These are phyloP conservation scores for Malania oleifera DNA, from an alignment of 164 flowering plant species.

Conservation along the genomic window DNA sequence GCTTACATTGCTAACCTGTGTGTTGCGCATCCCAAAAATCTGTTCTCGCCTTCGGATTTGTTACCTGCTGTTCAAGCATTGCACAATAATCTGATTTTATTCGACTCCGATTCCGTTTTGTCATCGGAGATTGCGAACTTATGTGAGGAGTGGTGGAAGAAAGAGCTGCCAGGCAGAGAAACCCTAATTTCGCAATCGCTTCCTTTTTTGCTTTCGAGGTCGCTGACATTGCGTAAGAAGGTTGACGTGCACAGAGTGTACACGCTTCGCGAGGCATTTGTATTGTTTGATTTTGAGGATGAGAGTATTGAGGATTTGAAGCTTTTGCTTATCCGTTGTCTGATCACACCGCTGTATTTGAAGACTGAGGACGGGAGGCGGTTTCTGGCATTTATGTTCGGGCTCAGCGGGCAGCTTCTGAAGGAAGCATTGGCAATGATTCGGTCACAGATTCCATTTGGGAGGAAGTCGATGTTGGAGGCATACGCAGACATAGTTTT, in stretches of 20 bases:
- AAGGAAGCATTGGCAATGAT: slow-evolving; percentile 81
- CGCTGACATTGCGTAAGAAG: slow-evolving; percentile 65
- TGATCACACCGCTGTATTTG: slow-evolving; percentile 73
- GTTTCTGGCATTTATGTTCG: slow-evolving; percentile 65
- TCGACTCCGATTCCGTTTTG: slow-evolving; percentile 58
- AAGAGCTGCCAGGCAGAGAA: slow-evolving; percentile 53
- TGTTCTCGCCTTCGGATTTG: slow-evolving; percentile 40
- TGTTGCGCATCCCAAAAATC: slow-evolving; percentile 49
- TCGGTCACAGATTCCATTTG: slow-evolving; percentile 79
- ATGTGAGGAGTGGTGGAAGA: slow-evolving; percentile 96
- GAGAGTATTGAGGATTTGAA: slow-evolving; percentile 95
- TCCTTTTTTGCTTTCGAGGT: slow-evolving; percentile 68
- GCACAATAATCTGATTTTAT: slow-evolving; percentile 66
- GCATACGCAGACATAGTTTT: slow-evolving; percentile 76
- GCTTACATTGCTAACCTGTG: slow-evolving; percentile 44
- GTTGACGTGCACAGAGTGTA: slow-evolving; percentile 75
- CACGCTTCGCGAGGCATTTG: slow-evolving; percentile 64
- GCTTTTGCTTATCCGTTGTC: slow-evolving; percentile 62
- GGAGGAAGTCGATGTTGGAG: slow-evolving; percentile 79
- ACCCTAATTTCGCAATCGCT: slow-evolving; percentile 68
- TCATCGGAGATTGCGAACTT: slow-evolving; percentile 48
- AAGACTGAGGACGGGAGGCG: slow-evolving; percentile 83
- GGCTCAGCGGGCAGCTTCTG: slow-evolving; percentile 58
- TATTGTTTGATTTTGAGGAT: slow-evolving; percentile 83
- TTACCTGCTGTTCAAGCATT: slow-evolving; percentile 44